Conservation (phyloP, 345 rosid genomes). For the Salix exigua region DNA sequence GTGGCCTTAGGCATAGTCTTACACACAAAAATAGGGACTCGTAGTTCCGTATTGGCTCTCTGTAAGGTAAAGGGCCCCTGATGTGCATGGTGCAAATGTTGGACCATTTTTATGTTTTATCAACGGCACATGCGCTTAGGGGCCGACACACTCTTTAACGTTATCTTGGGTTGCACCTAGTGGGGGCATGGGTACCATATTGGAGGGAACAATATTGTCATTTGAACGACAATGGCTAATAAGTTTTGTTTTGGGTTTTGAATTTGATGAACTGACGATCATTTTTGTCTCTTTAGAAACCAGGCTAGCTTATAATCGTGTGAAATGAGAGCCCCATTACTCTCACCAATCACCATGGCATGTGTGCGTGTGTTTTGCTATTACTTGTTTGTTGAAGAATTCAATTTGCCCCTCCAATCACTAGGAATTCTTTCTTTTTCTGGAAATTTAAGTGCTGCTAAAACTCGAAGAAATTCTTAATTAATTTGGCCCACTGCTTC, state of each 20-base stretch:
- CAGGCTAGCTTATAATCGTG: no score
- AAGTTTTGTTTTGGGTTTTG: not conserved
- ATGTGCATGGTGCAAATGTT: slow-evolving; percentile 1
- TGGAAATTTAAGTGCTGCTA: no score
- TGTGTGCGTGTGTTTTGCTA: no score
- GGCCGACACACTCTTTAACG: slow-evolving; percentile 13
- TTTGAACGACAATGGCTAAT: not conserved
- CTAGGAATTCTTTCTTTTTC: no score
- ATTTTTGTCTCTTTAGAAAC: no score
- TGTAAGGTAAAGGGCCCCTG: slow-evolving; percentile 9
- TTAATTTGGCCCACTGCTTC: slow-evolving; percentile 15
- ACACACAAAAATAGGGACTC: not conserved
- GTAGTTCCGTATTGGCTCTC: slow-evolving; percentile 23
- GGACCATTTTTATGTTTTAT: slow-evolving; percentile 20
- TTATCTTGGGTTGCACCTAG: slow-evolving; percentile 10
- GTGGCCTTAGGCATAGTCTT: slow-evolving; percentile 23
- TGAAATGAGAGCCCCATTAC: not conserved
- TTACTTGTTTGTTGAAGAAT: no score
- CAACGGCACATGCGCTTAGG: slow-evolving; percentile 22
- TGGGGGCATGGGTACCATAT: slow-evolving; percentile 29
- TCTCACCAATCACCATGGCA: no score
- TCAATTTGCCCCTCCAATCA: no score
- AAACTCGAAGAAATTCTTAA: not conserved
- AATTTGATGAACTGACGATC: not conserved
- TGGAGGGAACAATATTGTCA: slow-evolving; percentile 27